These are phyloP conservation scores for Pythium sukuiense DNA, from an alignment of 352 stramenopile species.

Conservation along the genomic window DNA sequence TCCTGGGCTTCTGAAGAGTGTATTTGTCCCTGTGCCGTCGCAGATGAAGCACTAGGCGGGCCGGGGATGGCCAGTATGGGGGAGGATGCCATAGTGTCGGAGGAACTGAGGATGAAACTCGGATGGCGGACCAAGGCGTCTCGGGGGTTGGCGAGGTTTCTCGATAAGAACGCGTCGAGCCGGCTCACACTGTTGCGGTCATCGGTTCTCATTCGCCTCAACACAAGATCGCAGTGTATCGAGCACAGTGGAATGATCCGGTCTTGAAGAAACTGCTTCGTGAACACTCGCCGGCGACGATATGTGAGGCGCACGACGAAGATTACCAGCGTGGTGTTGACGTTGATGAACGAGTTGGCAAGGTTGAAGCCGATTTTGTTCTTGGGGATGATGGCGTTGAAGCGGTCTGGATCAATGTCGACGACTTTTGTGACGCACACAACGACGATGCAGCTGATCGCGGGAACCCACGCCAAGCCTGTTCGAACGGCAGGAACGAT, in stretches of 20 bases:
- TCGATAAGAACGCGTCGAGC: not conserved
- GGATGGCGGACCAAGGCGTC: not conserved
- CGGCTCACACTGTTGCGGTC: not conserved
- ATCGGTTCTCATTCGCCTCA: conserved; percentile 15
- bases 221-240: conserved; percentile 19
- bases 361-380: conserved; percentile 27
- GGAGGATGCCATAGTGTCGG: not conserved
- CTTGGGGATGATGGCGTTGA: conserved; percentile 9
- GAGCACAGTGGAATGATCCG: conserved; percentile 14
- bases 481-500: conserved; percentile 11
- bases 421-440: conserved; percentile 11
- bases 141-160: not conserved
- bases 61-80: too few relatives aligned
- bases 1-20: too few relatives aligned
- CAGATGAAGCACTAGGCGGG: too few relatives aligned
- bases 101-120: not conserved
- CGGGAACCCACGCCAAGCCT: conserved; percentile 18
- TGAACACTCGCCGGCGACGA: conserved; percentile 8
- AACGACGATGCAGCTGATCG: conserved; percentile 19
- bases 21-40: too few relatives aligned
- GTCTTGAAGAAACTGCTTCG: conserved; percentile 4
- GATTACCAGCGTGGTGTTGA: conserved; percentile 27
- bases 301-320: conserved; percentile 24
- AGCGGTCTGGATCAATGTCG: conserved; percentile 22
- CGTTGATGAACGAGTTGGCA: conserved; percentile 31